Percentiles rank a stretch among this genome's conserved stretches.
phyloP scores from a whole-genome alignment of 768 basidiomycete genomes.

The Termitomyces sp. region DNA sequence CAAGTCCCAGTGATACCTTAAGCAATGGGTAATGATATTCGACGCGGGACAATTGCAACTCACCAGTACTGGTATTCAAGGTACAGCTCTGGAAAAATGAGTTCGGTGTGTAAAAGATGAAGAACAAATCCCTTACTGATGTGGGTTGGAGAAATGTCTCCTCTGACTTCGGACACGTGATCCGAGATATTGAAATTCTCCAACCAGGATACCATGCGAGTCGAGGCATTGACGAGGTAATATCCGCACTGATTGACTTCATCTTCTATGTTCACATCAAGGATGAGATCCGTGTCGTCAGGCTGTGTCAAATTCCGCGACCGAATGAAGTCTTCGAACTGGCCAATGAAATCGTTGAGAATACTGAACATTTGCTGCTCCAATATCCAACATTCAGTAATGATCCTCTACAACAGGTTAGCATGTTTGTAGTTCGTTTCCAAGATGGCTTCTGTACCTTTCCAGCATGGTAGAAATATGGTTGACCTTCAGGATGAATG shows the following conservation, averaged over 20 bases:
- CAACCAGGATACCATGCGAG: constrained; percentile 3
- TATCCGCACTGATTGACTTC: constrained; percentile 1
- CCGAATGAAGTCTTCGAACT: constrained; percentile 1
- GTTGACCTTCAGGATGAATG: constrained; percentile 7
- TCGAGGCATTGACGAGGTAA: background rate
- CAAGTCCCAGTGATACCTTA: constrained; percentile 9
- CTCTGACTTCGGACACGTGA: background rate
- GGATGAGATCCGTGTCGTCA: background rate
- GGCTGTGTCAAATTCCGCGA: background rate
- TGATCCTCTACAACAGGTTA: background rate
- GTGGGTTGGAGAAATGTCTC: background rate
- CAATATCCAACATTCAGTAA: constrained; percentile 7
- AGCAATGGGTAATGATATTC: background rate
- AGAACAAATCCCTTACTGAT: background rate
- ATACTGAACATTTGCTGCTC: background rate
- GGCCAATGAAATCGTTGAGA: background rate
- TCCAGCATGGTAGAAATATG: constrained; percentile 3
- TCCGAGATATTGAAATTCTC: background rate
- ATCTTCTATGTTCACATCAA: background rate
- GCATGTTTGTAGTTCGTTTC: background rate
- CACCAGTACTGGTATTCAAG: constrained; percentile 11
- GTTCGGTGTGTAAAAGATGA: background rate
- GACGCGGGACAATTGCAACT: background rate
- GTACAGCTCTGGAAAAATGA: background rate
- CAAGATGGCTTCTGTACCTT: background rate